Evolutionary conservation across 1,284 basidiomycete genomes (phyloP).

Genomic region (Wallemia mellicola): DNA sequence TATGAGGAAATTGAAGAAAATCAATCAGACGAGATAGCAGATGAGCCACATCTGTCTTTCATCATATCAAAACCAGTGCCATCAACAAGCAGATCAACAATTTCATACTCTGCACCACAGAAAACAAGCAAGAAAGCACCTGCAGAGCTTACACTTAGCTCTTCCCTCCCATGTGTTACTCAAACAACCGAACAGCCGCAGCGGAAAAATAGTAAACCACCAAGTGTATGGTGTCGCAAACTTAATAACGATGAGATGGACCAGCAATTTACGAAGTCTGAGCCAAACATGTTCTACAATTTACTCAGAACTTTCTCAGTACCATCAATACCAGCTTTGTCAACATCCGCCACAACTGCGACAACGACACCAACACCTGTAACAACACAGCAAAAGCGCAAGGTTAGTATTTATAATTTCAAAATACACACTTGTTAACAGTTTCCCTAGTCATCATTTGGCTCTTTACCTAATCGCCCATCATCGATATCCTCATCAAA

Average conservation of each 20-base stretch:
- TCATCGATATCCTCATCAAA: background rate
- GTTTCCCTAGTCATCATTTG: background rate
- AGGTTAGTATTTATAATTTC: background rate
- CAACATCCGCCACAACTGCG: background rate
- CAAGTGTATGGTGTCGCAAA: conserved; percentile 4
- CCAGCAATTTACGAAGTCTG: background rate
- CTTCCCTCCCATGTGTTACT: background rate
- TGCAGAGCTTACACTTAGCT: background rate
- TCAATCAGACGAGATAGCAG: no score
- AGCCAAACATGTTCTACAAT: background rate
- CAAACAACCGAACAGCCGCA: background rate
- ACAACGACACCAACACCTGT: background rate
- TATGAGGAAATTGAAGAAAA: no score
- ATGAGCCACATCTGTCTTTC: background rate
- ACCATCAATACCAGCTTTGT: background rate
- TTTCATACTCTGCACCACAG: background rate
- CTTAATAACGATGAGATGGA: background rate
- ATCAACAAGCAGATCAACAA: background rate
- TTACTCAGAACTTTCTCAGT: background rate
- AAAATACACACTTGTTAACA: background rate
- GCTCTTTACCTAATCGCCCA: background rate
- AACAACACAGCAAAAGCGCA: background rate
- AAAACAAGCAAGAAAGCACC: background rate
- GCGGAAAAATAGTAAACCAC: conserved; percentile 7
- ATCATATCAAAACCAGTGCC: background rate